These are phyloP conservation scores for Pseudoturritis turrita DNA, from an alignment of 345 rosid genomes.

Conservation along the genomic window DNA sequence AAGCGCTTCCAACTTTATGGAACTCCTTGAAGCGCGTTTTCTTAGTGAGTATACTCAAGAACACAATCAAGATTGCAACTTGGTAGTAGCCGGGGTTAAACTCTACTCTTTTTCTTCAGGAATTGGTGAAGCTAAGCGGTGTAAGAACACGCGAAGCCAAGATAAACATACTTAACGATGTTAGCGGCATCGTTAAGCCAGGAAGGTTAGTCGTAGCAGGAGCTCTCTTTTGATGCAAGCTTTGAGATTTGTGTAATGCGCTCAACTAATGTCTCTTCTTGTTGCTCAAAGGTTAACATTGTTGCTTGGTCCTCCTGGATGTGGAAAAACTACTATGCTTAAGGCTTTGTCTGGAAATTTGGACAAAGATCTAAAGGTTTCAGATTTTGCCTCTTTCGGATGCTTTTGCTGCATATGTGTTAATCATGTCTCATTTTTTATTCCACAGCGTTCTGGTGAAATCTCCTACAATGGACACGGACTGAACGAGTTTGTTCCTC, in stretches of 20 bases:
- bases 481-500: slow-evolving; percentile 49
- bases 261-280: background rate
- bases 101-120: slow-evolving; percentile 33
- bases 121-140: slow-evolving; percentile 34
- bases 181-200: slow-evolving; percentile 54
- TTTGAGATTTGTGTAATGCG: background rate
- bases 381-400: background rate
- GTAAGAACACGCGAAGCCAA: slow-evolving; percentile 39
- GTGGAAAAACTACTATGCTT: slow-evolving; percentile 65
- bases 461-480: slow-evolving; percentile 40
- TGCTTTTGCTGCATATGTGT: background rate
- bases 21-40: slow-evolving; percentile 40
- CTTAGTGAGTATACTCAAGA: slow-evolving; percentile 41
- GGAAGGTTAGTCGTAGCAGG: slow-evolving; percentile 43
- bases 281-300: slow-evolving; percentile 49
- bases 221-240: background rate
- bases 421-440: background rate
- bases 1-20: slow-evolving; percentile 81
- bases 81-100: background rate
- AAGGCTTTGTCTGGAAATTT: slow-evolving; percentile 68
- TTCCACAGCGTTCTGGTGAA: slow-evolving; percentile 41
- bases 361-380: slow-evolving; percentile 49
- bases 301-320: slow-evolving; percentile 81
- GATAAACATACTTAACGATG: slow-evolving; percentile 50
- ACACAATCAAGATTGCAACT: background rate